phyloP scores from a whole-genome alignment of 345 rosid species.

The Aquilaria malaccensis region DNA sequence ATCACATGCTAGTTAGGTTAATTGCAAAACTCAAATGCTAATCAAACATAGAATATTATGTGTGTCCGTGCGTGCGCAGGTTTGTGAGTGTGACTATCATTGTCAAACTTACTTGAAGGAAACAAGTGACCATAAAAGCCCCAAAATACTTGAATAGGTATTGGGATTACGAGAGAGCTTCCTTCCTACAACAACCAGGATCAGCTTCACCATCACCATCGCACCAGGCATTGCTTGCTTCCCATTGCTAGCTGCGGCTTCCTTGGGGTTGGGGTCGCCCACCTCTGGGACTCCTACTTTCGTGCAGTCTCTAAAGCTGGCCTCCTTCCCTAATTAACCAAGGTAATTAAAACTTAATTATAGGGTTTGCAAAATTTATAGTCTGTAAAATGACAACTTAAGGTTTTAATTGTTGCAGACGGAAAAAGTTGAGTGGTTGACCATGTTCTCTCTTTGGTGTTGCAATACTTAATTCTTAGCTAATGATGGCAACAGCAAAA shows the following conservation, averaged over 20 bases:
- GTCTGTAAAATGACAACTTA: background rate
- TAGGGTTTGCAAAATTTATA: background rate
- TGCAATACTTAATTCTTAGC: slow-evolving; percentile 7
- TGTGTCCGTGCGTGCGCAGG: too few species aligned
- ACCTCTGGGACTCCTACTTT: slow-evolving; percentile 19
- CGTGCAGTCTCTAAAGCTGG: slow-evolving; percentile 38
- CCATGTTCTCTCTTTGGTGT: slow-evolving; percentile 7
- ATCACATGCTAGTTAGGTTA: background rate
- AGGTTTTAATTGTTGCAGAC: slow-evolving; percentile 3
- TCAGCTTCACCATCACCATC: slow-evolving; percentile 36
- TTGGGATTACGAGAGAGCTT: slow-evolving; percentile 56
- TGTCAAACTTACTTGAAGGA: slow-evolving; percentile 32
- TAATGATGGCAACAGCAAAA: slow-evolving; percentile 10
- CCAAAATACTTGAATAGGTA: slow-evolving; percentile 44
- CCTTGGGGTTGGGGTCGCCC: slow-evolving; percentile 10
- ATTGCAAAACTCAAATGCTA: too few species aligned
- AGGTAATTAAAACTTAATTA: background rate
- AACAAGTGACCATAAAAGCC: slow-evolving; percentile 50
- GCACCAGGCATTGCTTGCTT: slow-evolving; percentile 42
- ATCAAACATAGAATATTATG: too few species aligned
- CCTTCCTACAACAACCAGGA: slow-evolving; percentile 36
- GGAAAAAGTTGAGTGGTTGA: slow-evolving; percentile 2
- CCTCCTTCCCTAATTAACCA: slow-evolving; percentile 34
- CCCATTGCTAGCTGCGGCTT: slow-evolving; percentile 15
- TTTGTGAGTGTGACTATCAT: too few species aligned